Conservation (phyloP, 208 protist species). For the Trypanosoma vivax region DNA sequence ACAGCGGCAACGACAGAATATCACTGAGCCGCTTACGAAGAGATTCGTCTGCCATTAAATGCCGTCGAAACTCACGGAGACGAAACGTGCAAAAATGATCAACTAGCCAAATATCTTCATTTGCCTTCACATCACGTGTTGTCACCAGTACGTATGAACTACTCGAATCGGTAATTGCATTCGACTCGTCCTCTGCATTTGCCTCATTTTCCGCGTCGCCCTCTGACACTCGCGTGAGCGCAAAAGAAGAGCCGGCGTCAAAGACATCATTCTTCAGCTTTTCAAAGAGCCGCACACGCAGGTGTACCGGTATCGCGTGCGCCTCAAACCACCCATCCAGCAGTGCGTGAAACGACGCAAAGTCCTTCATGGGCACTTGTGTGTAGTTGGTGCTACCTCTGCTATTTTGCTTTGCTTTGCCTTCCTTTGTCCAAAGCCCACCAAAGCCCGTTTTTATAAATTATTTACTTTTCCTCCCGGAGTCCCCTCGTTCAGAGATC, state of each 20-base stretch:
- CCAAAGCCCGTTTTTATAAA: too few species aligned
- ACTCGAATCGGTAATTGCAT: background rate
- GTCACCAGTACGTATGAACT: constrained; percentile 34
- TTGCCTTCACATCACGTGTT: constrained; percentile 22
- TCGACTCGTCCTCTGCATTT: background rate
- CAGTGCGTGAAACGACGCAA: constrained; percentile 26
- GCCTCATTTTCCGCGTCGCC: constrained; percentile 5
- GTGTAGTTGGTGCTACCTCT: background rate
- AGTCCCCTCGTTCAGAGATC: too few species aligned
- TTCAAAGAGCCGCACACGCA: constrained; percentile 28
- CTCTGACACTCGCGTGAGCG: constrained; percentile 19
- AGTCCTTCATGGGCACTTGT: constrained; percentile 7
- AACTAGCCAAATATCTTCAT: constrained; percentile 48
- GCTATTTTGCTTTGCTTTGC: too few species aligned
- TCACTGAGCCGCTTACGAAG: constrained; percentile 28
- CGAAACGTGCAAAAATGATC: constrained; percentile 48
- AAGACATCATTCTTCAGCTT: constrained; percentile 34
- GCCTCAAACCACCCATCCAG: constrained; percentile 31
- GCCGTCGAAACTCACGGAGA: constrained; percentile 22
- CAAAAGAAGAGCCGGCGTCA: constrained; percentile 33
- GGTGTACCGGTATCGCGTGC: constrained; percentile 19
- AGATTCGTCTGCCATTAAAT: constrained; percentile 21
- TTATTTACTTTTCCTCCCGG: too few species aligned
- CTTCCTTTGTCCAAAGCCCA: too few species aligned
- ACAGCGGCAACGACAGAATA: constrained; percentile 20